phyloP scores from a whole-genome alignment of 164 flowering plant genomes.

The Vitis riparia region DNA sequence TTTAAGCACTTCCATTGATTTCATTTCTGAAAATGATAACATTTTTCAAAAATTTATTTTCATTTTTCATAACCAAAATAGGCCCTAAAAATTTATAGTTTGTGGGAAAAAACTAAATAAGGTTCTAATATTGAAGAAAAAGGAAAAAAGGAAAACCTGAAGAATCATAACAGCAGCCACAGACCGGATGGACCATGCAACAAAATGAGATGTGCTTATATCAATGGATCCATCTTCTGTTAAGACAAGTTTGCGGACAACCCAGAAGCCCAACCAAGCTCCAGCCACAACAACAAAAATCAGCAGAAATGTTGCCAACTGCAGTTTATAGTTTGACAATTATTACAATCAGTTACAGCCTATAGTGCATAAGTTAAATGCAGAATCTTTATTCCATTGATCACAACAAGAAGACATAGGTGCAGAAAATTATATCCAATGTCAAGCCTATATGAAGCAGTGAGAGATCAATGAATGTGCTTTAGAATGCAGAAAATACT shows the following conservation, averaged over 20 bases:
- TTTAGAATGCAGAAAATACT: no score
- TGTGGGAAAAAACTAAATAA: neutral
- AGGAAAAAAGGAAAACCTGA: constrained; percentile 50
- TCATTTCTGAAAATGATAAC: no score
- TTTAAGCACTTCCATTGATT: no score
- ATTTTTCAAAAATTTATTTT: no score
- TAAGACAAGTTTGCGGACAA: constrained; percentile 70
- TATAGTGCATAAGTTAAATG: neutral
- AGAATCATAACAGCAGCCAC: constrained; percentile 64
- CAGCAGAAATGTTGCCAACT: constrained; percentile 65
- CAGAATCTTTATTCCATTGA: neutral
- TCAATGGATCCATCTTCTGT: constrained; percentile 85
- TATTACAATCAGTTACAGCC: neutral
- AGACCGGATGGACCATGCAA: constrained; percentile 69
- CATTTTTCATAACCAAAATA: neutral
- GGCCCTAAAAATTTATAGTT: neutral
- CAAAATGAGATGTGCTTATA: constrained; percentile 56
- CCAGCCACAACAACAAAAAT: constrained; percentile 65
- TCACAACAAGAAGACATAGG: no score
- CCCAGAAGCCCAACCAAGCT: constrained; percentile 98
- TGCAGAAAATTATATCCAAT: no score
- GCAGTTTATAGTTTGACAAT: constrained; percentile 26
- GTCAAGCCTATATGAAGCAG: no score
- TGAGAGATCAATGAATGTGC: no score
- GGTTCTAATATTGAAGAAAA: neutral